Evolutionary conservation across 2,329 filamentous ascomycete genomes (phyloP).

Genomic region (Diaporthe citrichinensis): DNA sequence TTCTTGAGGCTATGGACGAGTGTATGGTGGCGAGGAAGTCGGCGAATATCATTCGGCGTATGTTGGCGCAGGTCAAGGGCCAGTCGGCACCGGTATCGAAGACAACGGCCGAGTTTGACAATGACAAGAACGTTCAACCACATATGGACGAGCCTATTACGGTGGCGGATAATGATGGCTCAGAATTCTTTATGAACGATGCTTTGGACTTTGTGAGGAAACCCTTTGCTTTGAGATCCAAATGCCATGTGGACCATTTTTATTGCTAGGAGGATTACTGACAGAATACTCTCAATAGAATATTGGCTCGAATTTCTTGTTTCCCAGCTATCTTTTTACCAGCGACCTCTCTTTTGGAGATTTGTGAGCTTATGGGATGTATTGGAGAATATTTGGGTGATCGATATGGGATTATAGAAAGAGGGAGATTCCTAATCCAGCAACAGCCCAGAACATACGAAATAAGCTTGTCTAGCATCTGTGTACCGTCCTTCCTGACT

Average conservation of each 20-base stretch:
- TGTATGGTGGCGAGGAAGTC: conserved; percentile 2
- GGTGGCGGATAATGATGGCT: not conserved
- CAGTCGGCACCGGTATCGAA: not conserved
- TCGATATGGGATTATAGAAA: no score
- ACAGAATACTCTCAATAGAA: not conserved
- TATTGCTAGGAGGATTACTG: not conserved
- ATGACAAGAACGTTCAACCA: not conserved
- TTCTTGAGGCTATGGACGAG: conserved; percentile 15
- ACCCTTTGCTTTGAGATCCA: not conserved
- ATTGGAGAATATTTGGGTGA: not conserved
- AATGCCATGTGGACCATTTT: not conserved
- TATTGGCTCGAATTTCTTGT: not conserved
- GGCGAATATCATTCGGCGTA: conserved; percentile 1
- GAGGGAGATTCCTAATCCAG: no score
- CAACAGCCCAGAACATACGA: no score
- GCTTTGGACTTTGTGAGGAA: not conserved
- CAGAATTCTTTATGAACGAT: not conserved
- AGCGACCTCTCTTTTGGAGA: not conserved
- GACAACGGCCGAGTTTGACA: not conserved
- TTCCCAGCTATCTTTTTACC: not conserved
- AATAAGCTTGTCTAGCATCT: no score
- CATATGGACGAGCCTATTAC: not conserved
- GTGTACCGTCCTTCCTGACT: not conserved
- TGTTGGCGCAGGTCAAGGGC: not conserved
- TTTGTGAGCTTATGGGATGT: not conserved